Percentiles rank a stretch among this genome's conserved stretches.
phyloP scores from a whole-genome alignment of 192 early-diverging fungal species.

The Dissophora globulifera region DNA sequence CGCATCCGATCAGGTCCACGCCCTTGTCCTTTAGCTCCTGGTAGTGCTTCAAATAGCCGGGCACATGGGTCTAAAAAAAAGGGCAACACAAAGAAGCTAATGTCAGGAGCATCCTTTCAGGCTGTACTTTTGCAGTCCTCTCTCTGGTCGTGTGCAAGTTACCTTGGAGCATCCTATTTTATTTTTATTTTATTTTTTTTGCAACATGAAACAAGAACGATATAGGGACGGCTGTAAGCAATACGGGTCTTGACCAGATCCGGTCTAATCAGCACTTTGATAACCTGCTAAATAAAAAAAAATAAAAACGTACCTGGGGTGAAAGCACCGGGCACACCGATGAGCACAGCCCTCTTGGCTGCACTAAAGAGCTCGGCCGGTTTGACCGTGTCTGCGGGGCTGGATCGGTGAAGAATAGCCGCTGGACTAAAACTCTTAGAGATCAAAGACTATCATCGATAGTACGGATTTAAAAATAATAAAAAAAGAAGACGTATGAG shows the following conservation, averaged over 20 bases:
- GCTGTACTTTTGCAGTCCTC: too few species aligned
- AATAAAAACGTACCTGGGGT: conserved; percentile 39
- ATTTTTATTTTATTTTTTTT: background rate
- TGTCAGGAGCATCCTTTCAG: too few species aligned
- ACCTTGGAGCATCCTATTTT: conserved; percentile 42
- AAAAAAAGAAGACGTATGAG: too few species aligned
- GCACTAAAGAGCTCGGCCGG: conserved; percentile 54
- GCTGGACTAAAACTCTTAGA: conserved; percentile 33
- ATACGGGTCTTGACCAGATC: too few species aligned
- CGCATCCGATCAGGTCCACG: conserved; percentile 60
- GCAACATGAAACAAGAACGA: background rate
- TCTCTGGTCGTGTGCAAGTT: too few species aligned
- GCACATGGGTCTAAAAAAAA: conserved; percentile 56
- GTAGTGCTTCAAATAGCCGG: conserved; percentile 61
- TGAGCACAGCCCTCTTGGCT: conserved; percentile 55
- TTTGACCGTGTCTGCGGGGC: conserved; percentile 56
- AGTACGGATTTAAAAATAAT: too few species aligned
- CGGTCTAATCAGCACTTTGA: too few species aligned
- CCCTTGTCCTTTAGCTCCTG: conserved; percentile 60
- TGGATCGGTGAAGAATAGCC: conserved; percentile 46
- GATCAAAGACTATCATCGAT: too few species aligned
- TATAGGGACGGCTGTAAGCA: too few species aligned
- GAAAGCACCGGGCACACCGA: conserved; percentile 56
- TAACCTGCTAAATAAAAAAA: too few species aligned
- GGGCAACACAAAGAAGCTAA: too few species aligned